phyloP scores from a whole-genome alignment of 192 early-diverging fungal genomes.

The Backusella tarrabulga region DNA sequence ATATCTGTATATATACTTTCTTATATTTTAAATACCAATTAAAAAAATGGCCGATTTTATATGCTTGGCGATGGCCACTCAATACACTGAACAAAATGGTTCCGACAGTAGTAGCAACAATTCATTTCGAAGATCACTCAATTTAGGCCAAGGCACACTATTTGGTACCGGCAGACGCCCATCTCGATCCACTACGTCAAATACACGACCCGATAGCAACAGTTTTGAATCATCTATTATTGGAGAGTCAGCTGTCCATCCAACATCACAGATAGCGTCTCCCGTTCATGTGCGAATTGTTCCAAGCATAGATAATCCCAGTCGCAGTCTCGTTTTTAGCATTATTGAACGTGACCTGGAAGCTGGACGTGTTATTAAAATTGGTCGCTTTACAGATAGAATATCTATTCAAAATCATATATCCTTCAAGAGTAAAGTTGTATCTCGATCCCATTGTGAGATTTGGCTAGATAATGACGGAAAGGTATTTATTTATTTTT shows the following conservation, averaged over 20 bases:
- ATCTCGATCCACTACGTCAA: background rate
- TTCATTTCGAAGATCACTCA: slow-evolving; percentile 19
- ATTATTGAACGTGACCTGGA: slow-evolving; percentile 59
- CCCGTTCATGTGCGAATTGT: slow-evolving; percentile 52
- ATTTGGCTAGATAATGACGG: slow-evolving; percentile 77
- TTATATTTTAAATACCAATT: background rate
- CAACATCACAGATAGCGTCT: background rate
- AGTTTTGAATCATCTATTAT: background rate
- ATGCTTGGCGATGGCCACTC: slow-evolving; percentile 23
- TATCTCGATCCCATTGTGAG: slow-evolving; percentile 81
- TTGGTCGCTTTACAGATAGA: slow-evolving; percentile 61
- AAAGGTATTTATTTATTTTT: slow-evolving; percentile 26
- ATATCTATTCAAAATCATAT: slow-evolving; percentile 57
- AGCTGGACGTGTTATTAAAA: slow-evolving; percentile 50
- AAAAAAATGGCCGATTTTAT: slow-evolving; percentile 22
- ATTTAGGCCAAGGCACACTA: slow-evolving; percentile 4
- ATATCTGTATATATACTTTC: slow-evolving; percentile 1
- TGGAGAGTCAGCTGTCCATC: background rate
- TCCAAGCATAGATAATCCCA: slow-evolving; percentile 43
- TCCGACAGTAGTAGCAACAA: background rate
- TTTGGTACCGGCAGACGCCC: slow-evolving; percentile 8
- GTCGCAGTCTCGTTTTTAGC: slow-evolving; percentile 56
- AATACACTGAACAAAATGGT: slow-evolving; percentile 1
- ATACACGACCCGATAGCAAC: background rate
- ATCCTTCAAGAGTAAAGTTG: slow-evolving; percentile 81